phyloP scores from a whole-genome alignment of 805 yeast genomes.

The Lipomyces yamadae region DNA sequence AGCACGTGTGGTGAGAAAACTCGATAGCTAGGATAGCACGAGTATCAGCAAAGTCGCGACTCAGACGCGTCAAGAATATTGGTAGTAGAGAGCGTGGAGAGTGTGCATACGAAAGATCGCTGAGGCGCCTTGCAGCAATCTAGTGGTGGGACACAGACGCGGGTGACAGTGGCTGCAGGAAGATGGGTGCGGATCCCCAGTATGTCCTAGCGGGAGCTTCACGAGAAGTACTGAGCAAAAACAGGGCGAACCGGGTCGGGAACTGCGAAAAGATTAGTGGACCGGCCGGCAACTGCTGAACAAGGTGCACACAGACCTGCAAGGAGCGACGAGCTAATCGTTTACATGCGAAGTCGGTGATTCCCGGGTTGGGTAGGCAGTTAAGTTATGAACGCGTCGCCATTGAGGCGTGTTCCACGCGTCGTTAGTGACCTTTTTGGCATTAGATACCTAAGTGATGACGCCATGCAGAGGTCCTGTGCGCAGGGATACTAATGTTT shows the following conservation, averaged over 20 bases:
- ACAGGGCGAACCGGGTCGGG: not conserved
- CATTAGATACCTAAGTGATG: not conserved
- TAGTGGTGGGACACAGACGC: not conserved
- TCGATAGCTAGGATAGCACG: not conserved
- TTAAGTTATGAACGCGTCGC: constrained; percentile 1
- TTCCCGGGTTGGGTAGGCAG: not conserved
- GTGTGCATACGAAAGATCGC: not conserved
- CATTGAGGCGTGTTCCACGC: not conserved
- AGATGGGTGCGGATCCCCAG: not conserved
- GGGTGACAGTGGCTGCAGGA: not conserved
- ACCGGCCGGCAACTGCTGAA: not conserved
- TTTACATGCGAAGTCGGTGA: not conserved
- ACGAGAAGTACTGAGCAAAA: not conserved
- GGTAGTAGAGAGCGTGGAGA: not conserved
- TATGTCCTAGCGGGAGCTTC: not conserved
- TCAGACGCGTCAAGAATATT: constrained; percentile 3
- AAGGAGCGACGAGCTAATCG: not conserved
- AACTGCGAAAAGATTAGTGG: not conserved
- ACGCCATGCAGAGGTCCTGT: not conserved
- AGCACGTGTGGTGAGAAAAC: not conserved
- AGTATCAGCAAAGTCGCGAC: constrained; percentile 3
- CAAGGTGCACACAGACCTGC: not conserved
- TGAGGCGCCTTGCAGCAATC: not conserved
- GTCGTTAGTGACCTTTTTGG: constrained; percentile 2
- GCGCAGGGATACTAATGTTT: constrained; percentile 3